Evolutionary conservation across 768 basidiomycete genomes (phyloP).

Genomic region (Cyclocybe aegerita): DNA sequence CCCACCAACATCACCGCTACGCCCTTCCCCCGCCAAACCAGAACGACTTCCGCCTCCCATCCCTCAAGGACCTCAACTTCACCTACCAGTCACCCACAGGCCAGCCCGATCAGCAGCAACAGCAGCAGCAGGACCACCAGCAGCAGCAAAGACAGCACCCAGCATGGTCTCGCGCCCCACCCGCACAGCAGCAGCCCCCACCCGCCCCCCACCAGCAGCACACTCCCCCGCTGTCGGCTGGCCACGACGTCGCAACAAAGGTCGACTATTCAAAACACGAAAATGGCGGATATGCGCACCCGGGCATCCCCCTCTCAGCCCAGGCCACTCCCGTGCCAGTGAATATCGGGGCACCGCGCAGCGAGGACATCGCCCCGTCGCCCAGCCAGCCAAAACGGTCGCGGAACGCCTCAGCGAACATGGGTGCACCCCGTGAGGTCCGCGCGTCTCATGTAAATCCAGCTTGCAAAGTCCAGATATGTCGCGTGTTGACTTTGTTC

Average conservation of each 20-base stretch:
- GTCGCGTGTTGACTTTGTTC: slow-evolving; percentile 8
- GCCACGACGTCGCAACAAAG: slow-evolving; percentile 35
- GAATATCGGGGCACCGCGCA: slow-evolving; percentile 31
- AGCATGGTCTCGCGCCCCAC: neutral
- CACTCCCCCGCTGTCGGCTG: slow-evolving; percentile 45
- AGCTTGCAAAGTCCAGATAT: slow-evolving; percentile 1
- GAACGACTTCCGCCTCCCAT: slow-evolving; percentile 59
- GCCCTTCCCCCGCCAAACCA: slow-evolving; percentile 31
- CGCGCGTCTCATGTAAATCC: slow-evolving; percentile 51
- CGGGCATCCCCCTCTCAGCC: slow-evolving; percentile 45
- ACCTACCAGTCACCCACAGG: slow-evolving; percentile 22
- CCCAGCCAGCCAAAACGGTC: slow-evolving; percentile 43
- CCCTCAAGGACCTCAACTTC: slow-evolving; percentile 75
- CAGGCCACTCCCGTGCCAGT: slow-evolving; percentile 39
- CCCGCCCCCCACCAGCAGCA: slow-evolving; percentile 41
- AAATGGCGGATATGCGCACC: slow-evolving; percentile 46
- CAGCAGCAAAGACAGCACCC: slow-evolving; percentile 23
- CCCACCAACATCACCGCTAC: slow-evolving; percentile 29
- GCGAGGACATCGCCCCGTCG: slow-evolving; percentile 35
- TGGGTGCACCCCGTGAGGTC: slow-evolving; percentile 39
- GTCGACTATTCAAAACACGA: slow-evolving; percentile 51
- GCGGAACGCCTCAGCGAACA: slow-evolving; percentile 37
- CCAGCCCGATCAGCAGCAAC: slow-evolving; percentile 21
- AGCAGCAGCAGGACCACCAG: slow-evolving; percentile 35
- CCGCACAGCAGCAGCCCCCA: neutral